phyloP scores from a whole-genome alignment of 495 filamentous ascomycete genomes.

The Umbilicaria muhlenbergii region DNA sequence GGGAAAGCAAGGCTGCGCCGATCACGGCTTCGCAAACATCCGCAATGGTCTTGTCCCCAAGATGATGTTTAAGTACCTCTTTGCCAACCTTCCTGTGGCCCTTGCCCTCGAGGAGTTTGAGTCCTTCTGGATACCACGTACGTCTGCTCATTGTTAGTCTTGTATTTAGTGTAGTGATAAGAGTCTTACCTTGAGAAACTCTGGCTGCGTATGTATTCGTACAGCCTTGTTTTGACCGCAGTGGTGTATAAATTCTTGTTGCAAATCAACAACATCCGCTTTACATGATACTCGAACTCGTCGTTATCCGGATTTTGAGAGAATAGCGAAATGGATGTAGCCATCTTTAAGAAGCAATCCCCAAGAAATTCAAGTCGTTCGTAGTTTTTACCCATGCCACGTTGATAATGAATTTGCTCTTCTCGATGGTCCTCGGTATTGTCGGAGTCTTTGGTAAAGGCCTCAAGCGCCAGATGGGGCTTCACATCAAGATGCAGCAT shows the following conservation, averaged over 20 bases:
- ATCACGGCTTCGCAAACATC: constrained; percentile 95
- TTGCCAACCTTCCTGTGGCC: constrained; percentile 36
- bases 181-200: constrained; percentile 55
- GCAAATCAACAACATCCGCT: constrained; percentile 82
- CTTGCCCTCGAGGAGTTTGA: constrained; percentile 47
- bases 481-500: constrained; percentile 42
- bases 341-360: constrained; percentile 91
- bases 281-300: constrained; percentile 80
- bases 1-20: constrained; percentile 66
- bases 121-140: constrained; percentile 70
- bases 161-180: constrained; percentile 1
- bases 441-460: constrained; percentile 88
- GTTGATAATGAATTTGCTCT: constrained; percentile 57
- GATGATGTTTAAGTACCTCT: constrained; percentile 40
- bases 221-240: constrained; percentile 50
- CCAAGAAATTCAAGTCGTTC: constrained; percentile 90
- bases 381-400: constrained; percentile 94
- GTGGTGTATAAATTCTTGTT: constrained; percentile 77
- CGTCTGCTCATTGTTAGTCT: constrained; percentile 29
- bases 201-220: constrained; percentile 66
- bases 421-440: constrained; percentile 65
- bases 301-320: constrained; percentile 57
- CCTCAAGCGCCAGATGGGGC: constrained; percentile 64
- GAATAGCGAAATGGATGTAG: constrained; percentile 75
- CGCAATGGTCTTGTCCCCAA: constrained; percentile 87